Evolutionary conservation across 768 basidiomycete species (phyloP).

Genomic region (Lactarius hatsudake): DNA sequence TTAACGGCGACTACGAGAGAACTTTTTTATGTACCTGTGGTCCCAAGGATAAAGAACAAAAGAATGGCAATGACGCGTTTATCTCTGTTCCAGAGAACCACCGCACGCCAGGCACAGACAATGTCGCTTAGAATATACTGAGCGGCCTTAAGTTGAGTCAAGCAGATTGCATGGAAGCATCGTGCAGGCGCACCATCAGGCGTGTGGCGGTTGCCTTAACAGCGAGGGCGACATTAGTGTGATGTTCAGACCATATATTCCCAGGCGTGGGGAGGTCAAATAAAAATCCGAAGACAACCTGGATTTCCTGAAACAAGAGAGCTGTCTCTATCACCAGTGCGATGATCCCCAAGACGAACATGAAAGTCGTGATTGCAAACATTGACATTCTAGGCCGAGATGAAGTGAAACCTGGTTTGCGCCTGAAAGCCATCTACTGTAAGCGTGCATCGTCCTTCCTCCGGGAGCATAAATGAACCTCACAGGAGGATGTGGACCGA

Average conservation of each 20-base stretch:
- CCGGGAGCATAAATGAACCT: neutral
- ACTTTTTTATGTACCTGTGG: neutral
- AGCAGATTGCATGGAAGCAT: too few relatives aligned
- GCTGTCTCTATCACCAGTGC: neutral
- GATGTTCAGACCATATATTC: neutral
- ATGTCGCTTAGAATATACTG: neutral
- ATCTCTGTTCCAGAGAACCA: neutral
- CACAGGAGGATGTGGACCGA: neutral
- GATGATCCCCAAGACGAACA: neutral
- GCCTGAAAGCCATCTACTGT: neutral
- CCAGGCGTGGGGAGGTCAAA: too few relatives aligned
- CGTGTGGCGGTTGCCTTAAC: neutral
- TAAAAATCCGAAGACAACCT: too few relatives aligned
- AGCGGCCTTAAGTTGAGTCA: neutral
- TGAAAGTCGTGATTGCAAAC: neutral
- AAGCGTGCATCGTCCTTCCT: neutral
- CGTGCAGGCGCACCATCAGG: neutral
- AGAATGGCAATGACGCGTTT: neutral
- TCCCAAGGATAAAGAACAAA: neutral
- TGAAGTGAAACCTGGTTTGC: neutral
- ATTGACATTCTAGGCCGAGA: neutral
- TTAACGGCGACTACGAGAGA: too few relatives aligned
- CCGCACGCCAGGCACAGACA: conserved; percentile 3
- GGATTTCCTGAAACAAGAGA: neutral
- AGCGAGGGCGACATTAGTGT: neutral